These are phyloP conservation scores for Colletotrichum australisinense DNA, from an alignment of 2,329 filamentous ascomycete species.

Conservation along the genomic window DNA sequence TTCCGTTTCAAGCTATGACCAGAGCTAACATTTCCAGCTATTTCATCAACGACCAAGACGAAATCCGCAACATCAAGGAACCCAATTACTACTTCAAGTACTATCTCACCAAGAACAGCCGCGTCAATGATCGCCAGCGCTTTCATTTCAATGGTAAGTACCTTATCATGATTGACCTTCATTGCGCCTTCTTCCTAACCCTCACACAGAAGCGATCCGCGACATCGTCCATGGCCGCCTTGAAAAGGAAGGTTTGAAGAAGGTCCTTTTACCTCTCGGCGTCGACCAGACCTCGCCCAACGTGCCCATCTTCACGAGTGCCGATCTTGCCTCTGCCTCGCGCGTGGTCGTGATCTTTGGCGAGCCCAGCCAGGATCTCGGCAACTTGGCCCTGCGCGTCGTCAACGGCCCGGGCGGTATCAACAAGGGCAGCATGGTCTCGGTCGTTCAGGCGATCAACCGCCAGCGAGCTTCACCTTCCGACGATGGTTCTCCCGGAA, in stretches of 20 bases:
- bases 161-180: neutral
- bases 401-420: slow-evolving; percentile 74
- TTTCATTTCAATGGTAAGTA: slow-evolving; percentile 79
- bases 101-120: slow-evolving; percentile 77
- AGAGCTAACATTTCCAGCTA: slow-evolving; percentile 64
- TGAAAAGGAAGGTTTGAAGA: slow-evolving; percentile 66
- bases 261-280: slow-evolving; percentile 70
- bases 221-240: slow-evolving; percentile 73
- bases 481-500: slow-evolving; percentile 58
- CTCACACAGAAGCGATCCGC: slow-evolving; percentile 68
- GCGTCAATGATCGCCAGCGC: slow-evolving; percentile 80
- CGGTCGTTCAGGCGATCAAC: slow-evolving; percentile 65
- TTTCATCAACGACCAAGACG: slow-evolving; percentile 80
- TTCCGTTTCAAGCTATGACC: neutral
- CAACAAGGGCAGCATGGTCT: slow-evolving; percentile 75
- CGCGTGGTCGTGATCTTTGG: slow-evolving; percentile 82
- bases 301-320: slow-evolving; percentile 72
- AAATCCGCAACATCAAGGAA: slow-evolving; percentile 77
- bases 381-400: slow-evolving; percentile 71
- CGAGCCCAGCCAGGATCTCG: slow-evolving; percentile 77
- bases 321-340: slow-evolving; percentile 64
- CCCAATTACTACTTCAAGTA: slow-evolving; percentile 80
- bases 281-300: slow-evolving; percentile 63
- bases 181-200: slow-evolving; percentile 4
- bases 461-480: slow-evolving; percentile 46